Conservation (phyloP, 2,329 filamentous ascomycete genomes). For the Fusarium marasasianum region DNA sequence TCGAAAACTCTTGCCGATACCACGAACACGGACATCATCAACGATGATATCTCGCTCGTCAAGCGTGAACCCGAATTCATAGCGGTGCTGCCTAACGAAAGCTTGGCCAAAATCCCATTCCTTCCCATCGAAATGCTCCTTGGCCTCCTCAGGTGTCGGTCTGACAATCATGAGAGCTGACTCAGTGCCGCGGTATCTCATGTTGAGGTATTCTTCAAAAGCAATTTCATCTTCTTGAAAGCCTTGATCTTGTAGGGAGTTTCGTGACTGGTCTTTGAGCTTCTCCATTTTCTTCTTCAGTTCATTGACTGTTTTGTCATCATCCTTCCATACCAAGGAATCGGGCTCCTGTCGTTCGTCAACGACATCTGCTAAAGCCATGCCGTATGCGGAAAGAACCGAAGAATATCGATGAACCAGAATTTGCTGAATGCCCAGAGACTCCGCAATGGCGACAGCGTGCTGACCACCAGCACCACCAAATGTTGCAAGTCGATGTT, state of each 20-base stretch:
- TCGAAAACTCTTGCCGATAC: slow-evolving; percentile 88
- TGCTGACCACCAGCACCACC: slow-evolving; percentile 93
- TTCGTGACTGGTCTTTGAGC: slow-evolving; percentile 78
- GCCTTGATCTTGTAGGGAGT: slow-evolving; percentile 77
- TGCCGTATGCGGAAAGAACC: slow-evolving; percentile 89
- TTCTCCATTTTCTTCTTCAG: slow-evolving; percentile 80
- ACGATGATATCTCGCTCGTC: slow-evolving; percentile 87
- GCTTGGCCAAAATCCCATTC: slow-evolving; percentile 86
- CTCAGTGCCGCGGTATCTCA: slow-evolving; percentile 90
- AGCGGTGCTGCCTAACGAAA: slow-evolving; percentile 87
- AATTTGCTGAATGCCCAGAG: slow-evolving; percentile 85
- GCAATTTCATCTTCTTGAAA: slow-evolving; percentile 78
- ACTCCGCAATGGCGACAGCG: slow-evolving; percentile 88
- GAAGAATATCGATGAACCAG: slow-evolving; percentile 89
- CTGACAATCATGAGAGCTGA: slow-evolving; percentile 90
- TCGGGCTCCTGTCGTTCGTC: slow-evolving; percentile 87
- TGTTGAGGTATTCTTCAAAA: slow-evolving; percentile 93
- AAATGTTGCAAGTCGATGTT: slow-evolving; percentile 90
- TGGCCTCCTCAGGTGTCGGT: slow-evolving; percentile 69
- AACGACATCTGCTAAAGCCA: slow-evolving; percentile 92
- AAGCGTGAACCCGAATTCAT: slow-evolving; percentile 92
- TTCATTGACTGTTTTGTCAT: slow-evolving; percentile 65
- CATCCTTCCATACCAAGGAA: slow-evolving; percentile 68
- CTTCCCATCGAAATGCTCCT: slow-evolving; percentile 68
- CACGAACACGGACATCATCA: slow-evolving; percentile 87